Conservation (phyloP, 176 grass and related monocot genomes). For the Paspalum vaginatum region DNA sequence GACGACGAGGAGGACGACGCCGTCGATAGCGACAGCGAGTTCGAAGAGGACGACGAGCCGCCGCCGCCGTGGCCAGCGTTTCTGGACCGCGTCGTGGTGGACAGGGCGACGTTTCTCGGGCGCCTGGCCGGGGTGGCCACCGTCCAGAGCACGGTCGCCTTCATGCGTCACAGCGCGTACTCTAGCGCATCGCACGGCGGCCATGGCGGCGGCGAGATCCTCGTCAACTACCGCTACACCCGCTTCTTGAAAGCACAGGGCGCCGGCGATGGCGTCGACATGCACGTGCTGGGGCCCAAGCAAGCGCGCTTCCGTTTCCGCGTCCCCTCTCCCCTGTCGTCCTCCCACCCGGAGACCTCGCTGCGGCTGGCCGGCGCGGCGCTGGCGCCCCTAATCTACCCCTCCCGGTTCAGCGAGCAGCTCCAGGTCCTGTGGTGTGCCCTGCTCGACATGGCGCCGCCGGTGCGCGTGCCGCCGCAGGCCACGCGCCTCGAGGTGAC, state of each 20-base stretch:
- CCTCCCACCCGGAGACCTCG: background rate
- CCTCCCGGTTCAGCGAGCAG: background rate
- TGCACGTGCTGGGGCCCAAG: background rate
- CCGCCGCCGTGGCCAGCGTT: background rate
- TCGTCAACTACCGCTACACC: slow-evolving; percentile 8
- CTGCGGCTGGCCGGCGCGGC: background rate
- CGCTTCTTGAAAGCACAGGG: background rate
- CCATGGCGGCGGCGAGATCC: background rate
- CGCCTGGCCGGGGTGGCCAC: background rate
- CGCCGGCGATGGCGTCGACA: background rate
- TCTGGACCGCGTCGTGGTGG: background rate
- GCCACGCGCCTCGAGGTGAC: background rate
- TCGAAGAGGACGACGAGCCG: background rate
- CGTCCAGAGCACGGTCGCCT: background rate
- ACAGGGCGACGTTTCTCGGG: background rate
- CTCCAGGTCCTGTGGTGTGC: background rate
- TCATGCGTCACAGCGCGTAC: background rate
- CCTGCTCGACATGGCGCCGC: background rate
- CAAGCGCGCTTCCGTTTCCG: background rate
- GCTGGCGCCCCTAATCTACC: background rate
- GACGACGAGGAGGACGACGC: background rate
- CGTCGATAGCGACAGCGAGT: slow-evolving; percentile 4
- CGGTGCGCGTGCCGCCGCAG: background rate
- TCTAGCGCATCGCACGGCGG: background rate
- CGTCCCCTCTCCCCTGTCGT: background rate